Conservation (phyloP, 2,329 filamentous ascomycete genomes). For the Scedosporium minutisporum region DNA sequence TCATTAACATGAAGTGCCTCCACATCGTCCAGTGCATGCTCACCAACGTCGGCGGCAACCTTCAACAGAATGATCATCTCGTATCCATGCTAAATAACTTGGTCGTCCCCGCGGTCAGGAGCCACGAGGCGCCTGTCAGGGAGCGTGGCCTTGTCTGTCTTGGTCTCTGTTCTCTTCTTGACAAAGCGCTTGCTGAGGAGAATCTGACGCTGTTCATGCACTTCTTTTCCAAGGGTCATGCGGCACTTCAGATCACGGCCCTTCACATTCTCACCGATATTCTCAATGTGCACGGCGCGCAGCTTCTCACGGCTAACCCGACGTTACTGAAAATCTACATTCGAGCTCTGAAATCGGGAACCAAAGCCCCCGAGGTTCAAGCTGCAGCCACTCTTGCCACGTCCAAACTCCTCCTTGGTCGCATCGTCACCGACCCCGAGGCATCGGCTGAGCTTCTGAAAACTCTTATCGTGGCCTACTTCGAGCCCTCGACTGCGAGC, state of each 20-base stretch:
- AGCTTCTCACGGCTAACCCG: conserved; percentile 59
- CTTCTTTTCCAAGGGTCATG: conserved; percentile 89
- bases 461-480: conserved; percentile 77
- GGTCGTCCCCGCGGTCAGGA: conserved; percentile 88
- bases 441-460: conserved; percentile 68
- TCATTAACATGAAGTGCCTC: conserved; percentile 97
- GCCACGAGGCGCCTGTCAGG: conserved; percentile 83
- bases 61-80: conserved; percentile 84
- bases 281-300: conserved; percentile 74
- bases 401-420: conserved; percentile 76
- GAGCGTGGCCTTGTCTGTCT: conserved; percentile 85
- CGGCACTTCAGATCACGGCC: conserved; percentile 79
- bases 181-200: conserved; percentile 83
- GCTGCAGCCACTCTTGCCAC: conserved; percentile 71
- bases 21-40: conserved; percentile 98
- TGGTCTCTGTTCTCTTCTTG: conserved; percentile 82
- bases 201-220: conserved; percentile 91
- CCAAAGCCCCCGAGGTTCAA: conserved; percentile 63
- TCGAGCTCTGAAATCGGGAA: conserved; percentile 65
- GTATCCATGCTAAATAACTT: conserved; percentile 97
- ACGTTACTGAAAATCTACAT: conserved; percentile 77
- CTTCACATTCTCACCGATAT: conserved; percentile 91
- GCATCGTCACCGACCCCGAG: conserved; percentile 62
- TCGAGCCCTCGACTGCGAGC: conserved; percentile 69
- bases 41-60: conserved; percentile 76